phyloP scores from a whole-genome alignment of 352 stramenopile species.

The Globisporangium apiculatum region DNA sequence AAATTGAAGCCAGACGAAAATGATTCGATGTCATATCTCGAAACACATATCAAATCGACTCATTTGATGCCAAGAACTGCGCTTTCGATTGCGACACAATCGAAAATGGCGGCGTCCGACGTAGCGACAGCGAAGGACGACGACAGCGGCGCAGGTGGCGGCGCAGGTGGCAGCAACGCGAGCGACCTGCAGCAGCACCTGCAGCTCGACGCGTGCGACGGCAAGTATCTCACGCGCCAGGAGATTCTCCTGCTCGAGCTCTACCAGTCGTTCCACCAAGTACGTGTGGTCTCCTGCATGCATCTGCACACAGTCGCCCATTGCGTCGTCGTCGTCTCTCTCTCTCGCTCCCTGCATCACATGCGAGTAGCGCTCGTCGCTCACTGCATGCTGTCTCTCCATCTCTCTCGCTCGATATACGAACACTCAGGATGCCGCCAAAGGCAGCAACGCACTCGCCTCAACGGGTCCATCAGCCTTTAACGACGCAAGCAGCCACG shows the following conservation, averaged over 20 bases:
- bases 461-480: neutral
- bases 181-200: constrained; percentile 61
- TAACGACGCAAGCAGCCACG: constrained; percentile 4
- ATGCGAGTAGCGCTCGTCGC: neutral
- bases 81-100: no score
- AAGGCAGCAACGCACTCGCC: neutral
- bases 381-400: neutral
- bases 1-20: no score
- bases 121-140: constrained; percentile 32
- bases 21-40: no score
- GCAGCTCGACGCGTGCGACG: constrained; percentile 58
- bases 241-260: constrained; percentile 70
- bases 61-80: no score
- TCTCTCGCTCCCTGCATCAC: neutral
- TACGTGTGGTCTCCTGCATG: constrained; percentile 2
- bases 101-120: no score
- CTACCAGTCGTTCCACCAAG: constrained; percentile 35
- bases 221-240: constrained; percentile 73
- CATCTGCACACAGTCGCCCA: no score
- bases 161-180: constrained; percentile 9
- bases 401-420: neutral
- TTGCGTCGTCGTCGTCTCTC: neutral
- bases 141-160: constrained; percentile 14
- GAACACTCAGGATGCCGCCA: constrained; percentile 4
- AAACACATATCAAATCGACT: no score